Base-by-base conservation (phyloP, 768 basidiomycete genomes). In the Termitomyces eurrhizus region DNA sequence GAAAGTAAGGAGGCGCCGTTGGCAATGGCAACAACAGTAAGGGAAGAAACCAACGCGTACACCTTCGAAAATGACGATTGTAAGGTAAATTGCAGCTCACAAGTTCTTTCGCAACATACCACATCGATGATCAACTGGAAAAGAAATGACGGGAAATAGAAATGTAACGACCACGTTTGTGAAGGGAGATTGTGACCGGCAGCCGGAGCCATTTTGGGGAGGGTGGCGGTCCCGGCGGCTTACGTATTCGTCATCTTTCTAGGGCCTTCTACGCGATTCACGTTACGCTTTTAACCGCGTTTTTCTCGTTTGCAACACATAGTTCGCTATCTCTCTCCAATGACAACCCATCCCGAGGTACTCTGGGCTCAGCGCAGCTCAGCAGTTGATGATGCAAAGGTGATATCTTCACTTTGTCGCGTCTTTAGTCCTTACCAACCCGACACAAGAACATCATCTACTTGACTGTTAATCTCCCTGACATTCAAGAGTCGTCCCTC, bases 311-410 rank as follows among this genome's bases (percentile, higher is more conserved):
- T 44, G 42, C 18, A n/a, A 44, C 42, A 44, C 18, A 42, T 42
- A 35, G 8, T 18, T 39, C 26, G 37, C 33, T 48, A 42, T 8
- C 59, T 68, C 53, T 62, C 29, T 68, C 72, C 66, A 50, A 82
- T 82, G 80, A 66, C 78, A 39, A 72, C 69, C 64, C 92, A 93
- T 74, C 95, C 95, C 41, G 94, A 97, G 76, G 80, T 96, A 39
- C 82, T 95, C 2, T 98, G 95, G 94, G 95, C 96, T 50, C 95
- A 98, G 76, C 86, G 96, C 67, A 92, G 89, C 79, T 90, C 86
- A 44, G 81, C 74, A 16, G 68, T 78, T 12, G 82, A 78, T 14
- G 78, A 84, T 36, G 80, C 79, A 51, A 95, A 95, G 80, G 95
- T 92, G 51, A 51, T 56, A 57, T 56, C 57, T 62, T n/a, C 49